phyloP scores from a whole-genome alignment of 2,329 filamentous ascomycete species.

The Phialophora verrucosa region DNA sequence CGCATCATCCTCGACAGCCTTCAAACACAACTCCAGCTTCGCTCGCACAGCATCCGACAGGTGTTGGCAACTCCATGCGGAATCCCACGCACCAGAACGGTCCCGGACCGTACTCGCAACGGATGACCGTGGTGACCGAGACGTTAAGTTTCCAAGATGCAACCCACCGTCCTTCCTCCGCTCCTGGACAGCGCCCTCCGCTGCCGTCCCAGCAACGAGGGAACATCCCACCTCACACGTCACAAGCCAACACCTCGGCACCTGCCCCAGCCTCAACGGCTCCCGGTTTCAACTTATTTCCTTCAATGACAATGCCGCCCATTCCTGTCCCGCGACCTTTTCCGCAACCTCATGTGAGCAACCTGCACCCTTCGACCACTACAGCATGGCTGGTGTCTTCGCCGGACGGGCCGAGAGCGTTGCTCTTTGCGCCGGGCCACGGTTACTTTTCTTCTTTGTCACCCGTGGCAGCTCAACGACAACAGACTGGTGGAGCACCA shows the following conservation, averaged over 20 bases:
- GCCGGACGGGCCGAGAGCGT: constrained; percentile 35
- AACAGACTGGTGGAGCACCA: not conserved
- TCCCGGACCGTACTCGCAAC: constrained; percentile 10
- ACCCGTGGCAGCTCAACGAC: not conserved
- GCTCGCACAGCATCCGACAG: not conserved
- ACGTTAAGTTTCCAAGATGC: constrained; percentile 23
- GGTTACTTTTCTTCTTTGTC: constrained; percentile 32
- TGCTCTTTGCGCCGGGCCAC: constrained; percentile 39
- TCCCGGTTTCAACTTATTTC: not conserved
- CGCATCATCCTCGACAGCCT: constrained; percentile 1
- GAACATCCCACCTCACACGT: not conserved
- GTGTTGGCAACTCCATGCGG: not conserved
- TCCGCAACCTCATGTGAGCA: not conserved
- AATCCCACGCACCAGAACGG: constrained; percentile 1
- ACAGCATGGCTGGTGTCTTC: constrained; percentile 38
- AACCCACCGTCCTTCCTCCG: constrained; percentile 23
- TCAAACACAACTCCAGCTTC: not conserved
- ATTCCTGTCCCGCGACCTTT: not conserved
- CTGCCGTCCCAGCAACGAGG: constrained; percentile 12
- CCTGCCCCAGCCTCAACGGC: not conserved
- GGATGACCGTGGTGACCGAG: constrained; percentile 25
- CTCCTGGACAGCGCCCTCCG: constrained; percentile 19
- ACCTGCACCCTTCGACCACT: constrained; percentile 10
- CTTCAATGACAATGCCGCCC: not conserved
- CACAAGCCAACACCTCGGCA: not conserved